A percentile compares a stretch with the other conserved stretches of the same genome.
phyloP scores from a whole-genome alignment of 2,329 filamentous ascomycete species.

The Colletotrichum costaricense region DNA sequence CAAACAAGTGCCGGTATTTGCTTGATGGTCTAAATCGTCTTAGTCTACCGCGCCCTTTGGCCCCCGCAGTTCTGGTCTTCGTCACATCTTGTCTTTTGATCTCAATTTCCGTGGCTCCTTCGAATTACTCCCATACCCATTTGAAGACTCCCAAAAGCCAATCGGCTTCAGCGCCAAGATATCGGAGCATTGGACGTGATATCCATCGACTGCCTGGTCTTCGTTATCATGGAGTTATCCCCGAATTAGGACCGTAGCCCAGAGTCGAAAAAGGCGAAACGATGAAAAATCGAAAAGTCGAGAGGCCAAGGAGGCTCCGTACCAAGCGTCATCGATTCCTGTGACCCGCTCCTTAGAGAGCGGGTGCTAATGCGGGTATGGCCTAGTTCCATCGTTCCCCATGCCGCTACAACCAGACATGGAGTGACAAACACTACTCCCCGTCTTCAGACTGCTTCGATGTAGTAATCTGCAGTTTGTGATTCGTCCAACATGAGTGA shows the following conservation, averaged over 20 bases:
- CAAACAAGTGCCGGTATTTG: not conserved
- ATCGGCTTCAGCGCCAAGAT: not conserved
- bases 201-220: not conserved
- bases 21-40: not conserved
- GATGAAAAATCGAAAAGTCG: not conserved
- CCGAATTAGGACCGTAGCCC: not conserved
- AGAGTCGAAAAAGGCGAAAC: not conserved
- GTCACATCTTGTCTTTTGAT: not conserved
- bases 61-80: not conserved
- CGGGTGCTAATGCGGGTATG: not conserved
- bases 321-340: slow-evolving; percentile 20
- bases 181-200: not conserved
- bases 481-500: not conserved
- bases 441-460: not conserved
- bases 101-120: not conserved
- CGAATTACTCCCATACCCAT: not conserved
- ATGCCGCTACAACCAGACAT: not conserved
- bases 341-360: not conserved
- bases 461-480: not conserved
- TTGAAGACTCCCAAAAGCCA: not conserved
- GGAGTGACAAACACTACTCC: not conserved
- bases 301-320: not conserved
- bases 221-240: not conserved
- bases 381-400: not conserved
- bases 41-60: not conserved